Evolutionary conservation across 179 eudicot species (phyloP).

Genomic region (Vitellaria paradoxa): DNA sequence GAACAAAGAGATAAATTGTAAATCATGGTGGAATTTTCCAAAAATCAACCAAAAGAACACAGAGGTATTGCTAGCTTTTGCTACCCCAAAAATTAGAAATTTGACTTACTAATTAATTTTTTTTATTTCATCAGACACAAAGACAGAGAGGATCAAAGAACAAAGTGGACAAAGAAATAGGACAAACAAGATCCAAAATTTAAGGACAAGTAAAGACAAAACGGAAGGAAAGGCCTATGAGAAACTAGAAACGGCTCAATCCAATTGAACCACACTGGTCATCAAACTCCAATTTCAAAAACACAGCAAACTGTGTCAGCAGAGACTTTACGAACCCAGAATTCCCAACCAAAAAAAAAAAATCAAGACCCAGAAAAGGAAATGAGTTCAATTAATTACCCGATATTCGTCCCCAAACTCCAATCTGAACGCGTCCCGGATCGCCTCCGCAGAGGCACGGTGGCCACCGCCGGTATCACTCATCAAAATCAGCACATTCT

Average conservation of each 20-base stretch:
- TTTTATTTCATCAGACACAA: background rate
- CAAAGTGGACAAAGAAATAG: background rate
- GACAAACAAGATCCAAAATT: background rate
- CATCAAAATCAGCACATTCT: conserved; percentile 92
- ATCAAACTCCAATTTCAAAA: background rate
- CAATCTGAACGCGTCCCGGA: conserved; percentile 68
- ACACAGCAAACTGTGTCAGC: background rate
- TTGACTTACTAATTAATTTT: too few relatives aligned
- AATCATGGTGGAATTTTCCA: background rate
- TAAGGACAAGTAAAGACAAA: background rate
- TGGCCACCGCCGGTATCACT: conserved; percentile 99
- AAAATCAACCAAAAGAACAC: background rate
- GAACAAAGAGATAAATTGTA: background rate
- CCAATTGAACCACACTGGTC: background rate
- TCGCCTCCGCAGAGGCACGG: conserved; percentile 96
- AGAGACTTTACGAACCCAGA: background rate
- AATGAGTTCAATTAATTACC: conserved; percentile 31
- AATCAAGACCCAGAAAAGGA: background rate
- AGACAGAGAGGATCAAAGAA: background rate
- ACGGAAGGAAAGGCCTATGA: background rate
- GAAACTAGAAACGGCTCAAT: background rate
- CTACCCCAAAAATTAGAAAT: too few relatives aligned
- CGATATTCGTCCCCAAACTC: conserved; percentile 89
- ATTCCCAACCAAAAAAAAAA: background rate
- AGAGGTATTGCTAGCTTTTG: background rate